Evolutionary conservation across 2,329 filamentous ascomycete species (phyloP).

Genomic region (Pyricularia sp.): DNA sequence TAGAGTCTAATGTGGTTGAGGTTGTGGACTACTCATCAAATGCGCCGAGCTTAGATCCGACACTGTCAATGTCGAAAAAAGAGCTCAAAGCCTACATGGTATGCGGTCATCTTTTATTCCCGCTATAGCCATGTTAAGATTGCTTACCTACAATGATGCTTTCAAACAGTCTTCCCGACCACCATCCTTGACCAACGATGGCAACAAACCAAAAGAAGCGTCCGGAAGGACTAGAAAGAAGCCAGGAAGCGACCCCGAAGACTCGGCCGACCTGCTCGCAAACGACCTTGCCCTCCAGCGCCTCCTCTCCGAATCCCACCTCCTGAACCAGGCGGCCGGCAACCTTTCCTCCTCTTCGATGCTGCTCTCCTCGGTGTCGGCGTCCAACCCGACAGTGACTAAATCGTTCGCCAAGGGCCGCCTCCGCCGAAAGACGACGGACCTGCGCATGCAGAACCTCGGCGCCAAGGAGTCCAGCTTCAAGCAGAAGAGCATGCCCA

Average conservation of each 20-base stretch:
- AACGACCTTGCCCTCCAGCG: constrained; percentile 90
- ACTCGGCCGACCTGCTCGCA: constrained; percentile 63
- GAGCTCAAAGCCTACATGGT: constrained; percentile 76
- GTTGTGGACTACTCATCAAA: constrained; percentile 45
- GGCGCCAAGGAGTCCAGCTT: constrained; percentile 54
- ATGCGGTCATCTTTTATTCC: constrained; percentile 6
- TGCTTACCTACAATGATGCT: constrained; percentile 2
- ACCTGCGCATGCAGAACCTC: constrained; percentile 73
- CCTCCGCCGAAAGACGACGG: constrained; percentile 70
- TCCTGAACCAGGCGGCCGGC: constrained; percentile 50
- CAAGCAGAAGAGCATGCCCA: constrained; percentile 79
- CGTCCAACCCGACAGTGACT: constrained; percentile 25
- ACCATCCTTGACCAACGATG: constrained; percentile 19
- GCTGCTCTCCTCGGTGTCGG: constrained; percentile 20
- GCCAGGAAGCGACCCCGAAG: constrained; percentile 33
- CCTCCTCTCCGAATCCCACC: constrained; percentile 83
- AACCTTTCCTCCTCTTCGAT: constrained; percentile 34
- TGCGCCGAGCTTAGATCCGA: not conserved
- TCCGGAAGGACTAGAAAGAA: constrained; percentile 11
- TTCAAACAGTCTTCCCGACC: constrained; percentile 40
- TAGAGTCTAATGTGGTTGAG: constrained; percentile 33
- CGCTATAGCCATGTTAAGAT: not conserved
- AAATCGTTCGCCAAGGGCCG: constrained; percentile 46
- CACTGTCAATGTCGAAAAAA: constrained; percentile 46
- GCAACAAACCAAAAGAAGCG: not conserved